These are phyloP conservation scores for Mikania micrantha DNA, from an alignment of 129 eudicot species.

Conservation along the genomic window DNA sequence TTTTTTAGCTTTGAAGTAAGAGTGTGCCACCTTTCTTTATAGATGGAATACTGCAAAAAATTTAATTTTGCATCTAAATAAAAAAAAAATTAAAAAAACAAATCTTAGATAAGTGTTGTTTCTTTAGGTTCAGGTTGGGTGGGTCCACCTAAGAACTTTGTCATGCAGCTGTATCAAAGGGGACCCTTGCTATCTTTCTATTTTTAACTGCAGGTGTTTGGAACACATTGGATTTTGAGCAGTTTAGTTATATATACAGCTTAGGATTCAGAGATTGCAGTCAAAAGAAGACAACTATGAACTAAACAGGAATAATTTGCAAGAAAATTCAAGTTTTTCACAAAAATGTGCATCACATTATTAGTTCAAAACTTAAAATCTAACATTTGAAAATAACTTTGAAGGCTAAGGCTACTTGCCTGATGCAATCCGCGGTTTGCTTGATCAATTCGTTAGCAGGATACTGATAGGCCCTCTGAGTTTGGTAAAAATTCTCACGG, in stretches of 20 bases:
- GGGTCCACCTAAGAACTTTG: constrained; percentile 65
- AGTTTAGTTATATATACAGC: constrained; percentile 19
- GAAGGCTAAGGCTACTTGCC: too few species aligned
- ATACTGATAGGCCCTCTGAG: neutral
- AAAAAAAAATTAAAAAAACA: constrained; percentile 17
- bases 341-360: neutral
- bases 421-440: neutral
- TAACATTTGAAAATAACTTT: neutral
- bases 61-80: neutral
- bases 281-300: constrained; percentile 11
- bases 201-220: constrained; percentile 22
- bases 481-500: neutral
- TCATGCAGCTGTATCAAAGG: constrained; percentile 43
- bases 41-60: constrained; percentile 29
- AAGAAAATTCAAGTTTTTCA: neutral
- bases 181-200: constrained; percentile 58
- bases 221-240: constrained; percentile 39
- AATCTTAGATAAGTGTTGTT: constrained; percentile 33
- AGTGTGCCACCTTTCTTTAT: constrained; percentile 49
- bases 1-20: constrained; percentile 32
- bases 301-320: constrained; percentile 14
- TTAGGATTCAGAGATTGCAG: constrained; percentile 19
- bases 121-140: constrained; percentile 38
- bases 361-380: neutral
- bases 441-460: neutral